A percentile compares a stretch with the other conserved stretches of the same genome.
These are phyloP conservation scores for Jacaranda copaia DNA, from an alignment of 257 asterid species.

Conservation along the genomic window DNA sequence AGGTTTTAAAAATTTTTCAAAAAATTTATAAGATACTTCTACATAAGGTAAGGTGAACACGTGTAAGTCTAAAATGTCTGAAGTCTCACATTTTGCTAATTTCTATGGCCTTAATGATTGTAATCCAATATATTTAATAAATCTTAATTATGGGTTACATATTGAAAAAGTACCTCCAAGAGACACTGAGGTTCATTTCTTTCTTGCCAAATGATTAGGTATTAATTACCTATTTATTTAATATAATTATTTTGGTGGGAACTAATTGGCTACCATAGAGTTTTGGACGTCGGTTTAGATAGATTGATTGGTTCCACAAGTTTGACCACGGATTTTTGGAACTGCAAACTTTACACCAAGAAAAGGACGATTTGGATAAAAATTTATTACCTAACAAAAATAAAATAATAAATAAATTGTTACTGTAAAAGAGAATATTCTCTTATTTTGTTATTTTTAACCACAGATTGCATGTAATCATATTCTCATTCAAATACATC, in stretches of 20 bases:
- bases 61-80: background rate
- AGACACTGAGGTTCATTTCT: constrained; percentile 15
- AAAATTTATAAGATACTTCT: too few species aligned
- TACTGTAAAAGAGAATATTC: background rate
- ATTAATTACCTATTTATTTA: background rate
- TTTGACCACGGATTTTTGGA: constrained; percentile 1
- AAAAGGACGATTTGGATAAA: background rate
- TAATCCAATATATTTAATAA: background rate
- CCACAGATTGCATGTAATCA: background rate
- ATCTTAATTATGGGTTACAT: constrained; percentile 9
- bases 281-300: background rate
- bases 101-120: background rate
- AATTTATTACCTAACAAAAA: background rate
- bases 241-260: background rate
- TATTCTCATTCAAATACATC: background rate
- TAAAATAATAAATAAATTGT: background rate
- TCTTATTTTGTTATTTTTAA: background rate
- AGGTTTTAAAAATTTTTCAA: too few species aligned
- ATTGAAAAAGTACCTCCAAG: background rate
- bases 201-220: constrained; percentile 15
- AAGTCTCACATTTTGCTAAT: background rate
- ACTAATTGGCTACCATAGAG: background rate
- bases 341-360: background rate
- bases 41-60: too few species aligned
- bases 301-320: background rate